Percentiles rank a stretch among this genome's conserved stretches.
Conservation (phyloP, 345 rosid species). For the Eucalyptus regnans region DNA sequence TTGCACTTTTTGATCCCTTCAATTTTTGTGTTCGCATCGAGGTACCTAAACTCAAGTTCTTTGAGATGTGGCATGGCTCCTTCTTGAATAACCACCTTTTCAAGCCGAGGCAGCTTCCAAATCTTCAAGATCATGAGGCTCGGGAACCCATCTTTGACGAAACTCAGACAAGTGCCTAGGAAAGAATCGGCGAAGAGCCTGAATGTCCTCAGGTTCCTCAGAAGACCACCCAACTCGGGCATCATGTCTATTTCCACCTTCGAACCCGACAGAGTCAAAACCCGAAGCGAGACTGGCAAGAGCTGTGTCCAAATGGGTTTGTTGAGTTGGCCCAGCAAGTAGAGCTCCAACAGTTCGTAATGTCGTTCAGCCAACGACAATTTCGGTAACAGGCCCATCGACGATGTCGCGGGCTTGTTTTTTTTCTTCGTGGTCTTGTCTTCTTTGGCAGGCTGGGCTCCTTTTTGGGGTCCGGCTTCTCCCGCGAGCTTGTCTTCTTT, state of each 20-base stretch:
- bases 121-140: no score
- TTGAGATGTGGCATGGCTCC: no score
- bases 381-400: background rate
- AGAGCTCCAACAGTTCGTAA: background rate
- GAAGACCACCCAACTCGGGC: background rate
- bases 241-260: background rate
- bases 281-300: background rate
- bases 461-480: no score
- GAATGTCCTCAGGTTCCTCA: fast-evolving
- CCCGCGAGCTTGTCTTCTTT: no score
- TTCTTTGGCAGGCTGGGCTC: background rate
- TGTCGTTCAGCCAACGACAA: background rate
- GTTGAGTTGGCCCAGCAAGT: background rate
- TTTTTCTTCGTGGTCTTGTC: fast-evolving
- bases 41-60: no score
- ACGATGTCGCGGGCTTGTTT: no score
- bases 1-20: no score
- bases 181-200: no score
- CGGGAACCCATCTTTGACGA: no score
- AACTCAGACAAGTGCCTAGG: fast-evolving
- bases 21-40: no score
- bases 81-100: fast-evolving
- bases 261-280: background rate
- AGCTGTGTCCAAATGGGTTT: background rate
- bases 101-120: fast-evolving